Percentiles rank a stretch among this genome's conserved stretches.
Evolutionary conservation across 2,329 filamentous ascomycete genomes (phyloP).

Genomic region (Colletotrichum liaoningense): DNA sequence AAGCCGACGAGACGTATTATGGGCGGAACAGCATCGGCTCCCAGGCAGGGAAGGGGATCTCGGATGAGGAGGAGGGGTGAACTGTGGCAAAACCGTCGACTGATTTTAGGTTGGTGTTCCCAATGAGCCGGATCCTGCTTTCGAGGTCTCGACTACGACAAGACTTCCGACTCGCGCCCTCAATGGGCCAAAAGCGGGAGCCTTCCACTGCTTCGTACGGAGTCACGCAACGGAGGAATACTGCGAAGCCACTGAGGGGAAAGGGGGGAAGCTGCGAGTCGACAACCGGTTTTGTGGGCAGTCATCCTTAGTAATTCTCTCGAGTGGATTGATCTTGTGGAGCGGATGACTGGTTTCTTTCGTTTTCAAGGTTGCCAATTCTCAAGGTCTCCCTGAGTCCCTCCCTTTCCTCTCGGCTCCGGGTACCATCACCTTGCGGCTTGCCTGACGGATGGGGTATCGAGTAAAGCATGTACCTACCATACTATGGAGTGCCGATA

Average conservation of each 20-base stretch:
- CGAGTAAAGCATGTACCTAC: neutral
- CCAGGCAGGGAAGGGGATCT: neutral
- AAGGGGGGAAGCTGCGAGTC: neutral
- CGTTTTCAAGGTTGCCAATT: neutral
- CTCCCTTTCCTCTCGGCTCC: neutral
- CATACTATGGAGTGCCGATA: too few species aligned
- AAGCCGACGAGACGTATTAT: too few species aligned
- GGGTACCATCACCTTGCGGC: neutral
- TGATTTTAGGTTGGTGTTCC: conserved; percentile 16
- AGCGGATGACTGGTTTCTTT: neutral
- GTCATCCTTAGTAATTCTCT: neutral
- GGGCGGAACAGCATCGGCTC: neutral
- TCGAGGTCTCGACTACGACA: neutral
- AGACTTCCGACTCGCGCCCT: conserved; percentile 1
- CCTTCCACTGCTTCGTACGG: neutral
- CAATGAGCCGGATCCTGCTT: conserved; percentile 26
- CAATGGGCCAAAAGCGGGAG: neutral
- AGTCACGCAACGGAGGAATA: neutral
- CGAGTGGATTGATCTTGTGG: neutral
- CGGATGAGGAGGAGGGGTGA: neutral
- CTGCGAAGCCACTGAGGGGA: neutral
- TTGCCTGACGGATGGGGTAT: neutral
- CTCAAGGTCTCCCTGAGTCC: neutral
- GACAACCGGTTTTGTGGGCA: neutral
- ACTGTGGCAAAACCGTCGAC: neutral